phyloP scores from a whole-genome alignment of 1,284 basidiomycete genomes.

The Ganoderma boninense region DNA sequence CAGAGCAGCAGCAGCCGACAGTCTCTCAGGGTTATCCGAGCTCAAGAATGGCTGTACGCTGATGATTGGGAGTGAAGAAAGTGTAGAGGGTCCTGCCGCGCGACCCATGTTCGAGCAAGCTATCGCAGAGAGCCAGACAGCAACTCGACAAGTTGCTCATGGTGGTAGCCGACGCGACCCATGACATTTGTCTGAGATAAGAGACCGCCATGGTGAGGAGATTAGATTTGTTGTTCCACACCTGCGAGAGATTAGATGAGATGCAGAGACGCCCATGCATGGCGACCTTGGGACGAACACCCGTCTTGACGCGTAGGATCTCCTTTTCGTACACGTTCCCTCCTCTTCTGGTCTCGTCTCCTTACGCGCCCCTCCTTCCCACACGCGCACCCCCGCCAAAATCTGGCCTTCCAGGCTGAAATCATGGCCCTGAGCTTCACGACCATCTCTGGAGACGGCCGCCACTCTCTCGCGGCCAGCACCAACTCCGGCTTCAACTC shows the following conservation, averaged over 20 bases:
- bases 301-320: conserved; percentile 29
- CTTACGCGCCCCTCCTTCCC: conserved; percentile 7
- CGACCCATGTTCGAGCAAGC: conserved; percentile 14
- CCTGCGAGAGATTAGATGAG: conserved; percentile 25
- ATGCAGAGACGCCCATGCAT: conserved; percentile 24
- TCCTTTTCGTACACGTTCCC: conserved; percentile 28
- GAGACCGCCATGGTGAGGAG: conserved; percentile 1
- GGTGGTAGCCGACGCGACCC: not conserved
- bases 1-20: conserved; percentile 63
- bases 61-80: conserved; percentile 42
- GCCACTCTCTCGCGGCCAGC: conserved; percentile 27
- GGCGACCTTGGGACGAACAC: conserved; percentile 14
- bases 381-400: not conserved
- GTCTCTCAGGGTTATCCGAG: conserved; percentile 46
- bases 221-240: conserved; percentile 10
- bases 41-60: conserved; percentile 63
- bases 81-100: conserved; percentile 3
- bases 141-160: too few relatives aligned
- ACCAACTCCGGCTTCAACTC: conserved; percentile 34
- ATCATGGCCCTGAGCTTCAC: conserved; percentile 31
- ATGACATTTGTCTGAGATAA: not conserved
- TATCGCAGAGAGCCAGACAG: not conserved
- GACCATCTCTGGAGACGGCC: conserved; percentile 27
- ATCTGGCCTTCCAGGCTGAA: not conserved
- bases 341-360: not conserved